Conservation (phyloP, 2,329 filamentous ascomycete genomes). For the Alternaria dauci region DNA sequence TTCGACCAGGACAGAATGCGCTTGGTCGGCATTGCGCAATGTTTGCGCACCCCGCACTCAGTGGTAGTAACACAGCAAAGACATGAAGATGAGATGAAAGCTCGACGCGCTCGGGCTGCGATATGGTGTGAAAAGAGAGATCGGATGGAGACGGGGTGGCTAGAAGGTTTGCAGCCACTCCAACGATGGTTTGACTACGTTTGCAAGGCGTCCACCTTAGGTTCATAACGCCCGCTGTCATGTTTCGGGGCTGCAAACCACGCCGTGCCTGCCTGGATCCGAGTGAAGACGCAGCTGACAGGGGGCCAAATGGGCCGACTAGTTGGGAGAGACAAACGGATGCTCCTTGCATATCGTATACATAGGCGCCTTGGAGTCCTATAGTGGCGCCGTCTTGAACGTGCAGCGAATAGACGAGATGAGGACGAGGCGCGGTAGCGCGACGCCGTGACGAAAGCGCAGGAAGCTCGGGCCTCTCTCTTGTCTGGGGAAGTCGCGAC, state of each 20-base stretch:
- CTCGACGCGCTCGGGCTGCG: neutral
- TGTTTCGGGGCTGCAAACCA: constrained; percentile 20
- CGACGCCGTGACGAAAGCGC: constrained; percentile 11
- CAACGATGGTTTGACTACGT: constrained; percentile 12
- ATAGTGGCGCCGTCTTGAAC: constrained; percentile 4
- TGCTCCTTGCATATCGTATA: constrained; percentile 9
- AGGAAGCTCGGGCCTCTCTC: constrained; percentile 16
- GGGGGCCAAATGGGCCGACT: constrained; percentile 21
- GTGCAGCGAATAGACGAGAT: constrained; percentile 18
- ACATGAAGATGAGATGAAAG: constrained; percentile 14
- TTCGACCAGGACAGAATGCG: constrained; percentile 58
- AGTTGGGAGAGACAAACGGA: constrained; percentile 4
- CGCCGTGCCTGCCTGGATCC: constrained; percentile 3
- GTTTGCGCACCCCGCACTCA: constrained; percentile 7
- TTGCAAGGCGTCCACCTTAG: constrained; percentile 18
- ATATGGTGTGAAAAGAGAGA: constrained; percentile 1
- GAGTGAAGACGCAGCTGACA: constrained; percentile 15
- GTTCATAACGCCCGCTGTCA: constrained; percentile 16
- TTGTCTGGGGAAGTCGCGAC: constrained; percentile 18
- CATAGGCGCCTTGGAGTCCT: constrained; percentile 14
- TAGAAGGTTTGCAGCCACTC: constrained; percentile 1
- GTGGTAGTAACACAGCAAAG: neutral
- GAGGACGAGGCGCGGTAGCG: constrained; percentile 10
- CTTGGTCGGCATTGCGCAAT: constrained; percentile 49
- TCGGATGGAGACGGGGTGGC: neutral